These are phyloP conservation scores for Podospora fimiseda DNA, from an alignment of 495 filamentous ascomycete species.

Conservation along the genomic window DNA sequence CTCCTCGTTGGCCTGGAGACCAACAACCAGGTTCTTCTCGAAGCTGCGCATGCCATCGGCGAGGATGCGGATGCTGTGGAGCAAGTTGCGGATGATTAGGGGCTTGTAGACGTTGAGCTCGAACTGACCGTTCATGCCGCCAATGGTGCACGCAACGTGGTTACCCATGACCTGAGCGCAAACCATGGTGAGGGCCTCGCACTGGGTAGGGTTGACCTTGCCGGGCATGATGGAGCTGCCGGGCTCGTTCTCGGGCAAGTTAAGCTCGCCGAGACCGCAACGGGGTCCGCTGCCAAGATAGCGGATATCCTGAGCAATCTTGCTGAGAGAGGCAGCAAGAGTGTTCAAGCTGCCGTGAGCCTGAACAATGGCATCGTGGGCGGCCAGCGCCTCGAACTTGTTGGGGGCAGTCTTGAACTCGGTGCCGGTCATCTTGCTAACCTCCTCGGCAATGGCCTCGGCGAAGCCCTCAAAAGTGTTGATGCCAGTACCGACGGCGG, in stretches of 20 bases:
- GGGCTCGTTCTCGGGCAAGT: conserved; percentile 94
- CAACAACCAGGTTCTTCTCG: conserved; percentile 83
- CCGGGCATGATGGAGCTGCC: conserved; percentile 97
- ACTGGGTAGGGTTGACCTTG: conserved; percentile 98
- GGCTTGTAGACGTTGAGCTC: conserved; percentile 99
- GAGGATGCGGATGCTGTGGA: conserved; percentile 82
- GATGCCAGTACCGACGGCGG: conserved; percentile 92
- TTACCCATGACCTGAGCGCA: conserved; percentile 98
- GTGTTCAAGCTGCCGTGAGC: conserved; percentile 91
- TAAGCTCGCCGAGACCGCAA: conserved; percentile 89
- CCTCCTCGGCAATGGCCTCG: conserved; percentile 82
- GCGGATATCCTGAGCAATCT: conserved; percentile 96
- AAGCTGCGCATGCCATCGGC: conserved; percentile 92
- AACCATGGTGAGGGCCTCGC: conserved; percentile 95
- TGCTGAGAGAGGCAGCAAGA: conserved; percentile 85
- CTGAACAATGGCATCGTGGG: conserved; percentile 93
- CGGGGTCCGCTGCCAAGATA: conserved; percentile 94
- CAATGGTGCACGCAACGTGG: conserved; percentile 82
- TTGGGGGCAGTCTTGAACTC: conserved; percentile 96
- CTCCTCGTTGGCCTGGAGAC: conserved; percentile 87
- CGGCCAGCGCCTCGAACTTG: conserved; percentile 98
- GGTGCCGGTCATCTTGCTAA: conserved; percentile 83
- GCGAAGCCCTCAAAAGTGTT: conserved; percentile 98
- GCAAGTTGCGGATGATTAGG: conserved; percentile 84
- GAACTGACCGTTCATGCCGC: conserved; percentile 96